Evolutionary conservation across 2,329 filamentous ascomycete species (phyloP).

Genomic region (Neoascochyta sp.): DNA sequence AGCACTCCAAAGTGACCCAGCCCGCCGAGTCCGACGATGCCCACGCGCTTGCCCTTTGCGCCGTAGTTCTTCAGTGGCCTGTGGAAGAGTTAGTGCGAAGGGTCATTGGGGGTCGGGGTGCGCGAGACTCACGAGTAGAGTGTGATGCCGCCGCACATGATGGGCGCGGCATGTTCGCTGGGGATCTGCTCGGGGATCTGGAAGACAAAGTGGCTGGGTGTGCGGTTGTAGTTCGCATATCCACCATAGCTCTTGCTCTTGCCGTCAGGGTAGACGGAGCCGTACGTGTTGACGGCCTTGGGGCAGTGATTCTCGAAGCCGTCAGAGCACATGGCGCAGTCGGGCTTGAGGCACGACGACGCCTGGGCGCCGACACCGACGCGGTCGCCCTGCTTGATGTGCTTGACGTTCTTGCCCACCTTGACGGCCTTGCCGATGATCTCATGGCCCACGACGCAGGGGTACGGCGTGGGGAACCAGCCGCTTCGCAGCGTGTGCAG

Average conservation of each 20-base stretch:
- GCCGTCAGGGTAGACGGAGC: conserved; percentile 48
- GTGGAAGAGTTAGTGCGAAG: too few relatives aligned
- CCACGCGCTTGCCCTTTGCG: conserved; percentile 73
- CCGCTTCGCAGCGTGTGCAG: conserved; percentile 37
- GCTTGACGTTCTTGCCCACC: conserved; percentile 45
- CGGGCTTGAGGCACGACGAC: conserved; percentile 43
- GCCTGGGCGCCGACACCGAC: conserved; percentile 51
- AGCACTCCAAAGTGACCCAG: conserved; percentile 70
- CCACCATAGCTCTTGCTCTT: conserved; percentile 60
- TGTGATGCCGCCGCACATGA: conserved; percentile 81
- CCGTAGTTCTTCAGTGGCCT: conserved; percentile 71
- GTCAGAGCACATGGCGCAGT: conserved; percentile 46
- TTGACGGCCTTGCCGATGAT: conserved; percentile 40
- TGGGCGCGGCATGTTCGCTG: conserved; percentile 62
- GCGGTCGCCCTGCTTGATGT: conserved; percentile 59
- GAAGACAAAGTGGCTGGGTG: conserved; percentile 68
- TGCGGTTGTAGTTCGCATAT: conserved; percentile 62
- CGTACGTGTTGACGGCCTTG: conserved; percentile 45
- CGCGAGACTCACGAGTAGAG: too few relatives aligned
- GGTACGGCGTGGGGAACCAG: conserved; percentile 33
- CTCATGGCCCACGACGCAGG: conserved; percentile 45
- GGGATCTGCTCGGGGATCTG: conserved; percentile 72
- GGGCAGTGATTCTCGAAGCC: conserved; percentile 50
- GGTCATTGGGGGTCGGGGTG: too few relatives aligned
- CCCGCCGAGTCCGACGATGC: conserved; percentile 69